Base-by-base conservation (phyloP, 805 yeast genomes). In the Cyberlindnera samutprakarnensis region DNA sequence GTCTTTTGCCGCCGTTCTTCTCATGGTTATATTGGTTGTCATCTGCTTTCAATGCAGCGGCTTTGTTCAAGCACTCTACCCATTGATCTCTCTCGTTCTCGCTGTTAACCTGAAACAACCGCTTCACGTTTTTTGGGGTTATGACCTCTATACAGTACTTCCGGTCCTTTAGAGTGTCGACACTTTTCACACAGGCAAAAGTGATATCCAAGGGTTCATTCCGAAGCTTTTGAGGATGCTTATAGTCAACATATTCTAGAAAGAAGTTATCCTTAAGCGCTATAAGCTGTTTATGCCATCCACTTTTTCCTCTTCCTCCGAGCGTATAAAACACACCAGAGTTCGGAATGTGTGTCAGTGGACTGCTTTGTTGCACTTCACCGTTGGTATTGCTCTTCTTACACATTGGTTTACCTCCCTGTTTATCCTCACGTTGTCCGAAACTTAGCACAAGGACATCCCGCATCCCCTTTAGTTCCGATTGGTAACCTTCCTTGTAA, bases 201-300 rank as follows among this genome's bases (percentile, higher is more conserved):
- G 85, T 76, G 25, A 86, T 54, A 38, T 81, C 83, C 11, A 86
- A 71, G 4, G 92, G 87, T 14, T 66, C 68, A 40, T 75, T 69
- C 39, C 83, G 72, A 13, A 75, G 64, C 19, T 67, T 70, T 14
- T 64, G 62, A 14, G 85, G 85, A 35, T 67, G 72, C 44, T 88
- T 70, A 92, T 94, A 86, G 55, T 85, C 87, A 27, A 79, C 67
- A 50, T 71, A 85, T 49, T 85, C 92, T 27, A 66, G 63, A 25
- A 86, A 58, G 36, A 66, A 69, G 2, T 90, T 87, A n/a, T 74
- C 71, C 11, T 71, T 68, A 30, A 85, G 61, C 0, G 77, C 83
- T 1, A 86, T 82, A 88, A 94, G 83, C 52, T 80, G 87, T 47
- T 84, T 85, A 53, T 85, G 94, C 96, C 95, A 87, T 4, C 81